Evolutionary conservation across 2,329 filamentous ascomycete genomes (phyloP), one percentile per base, ranked within the genome.

Genomic region (Sphaceloma murrayae): DNA sequence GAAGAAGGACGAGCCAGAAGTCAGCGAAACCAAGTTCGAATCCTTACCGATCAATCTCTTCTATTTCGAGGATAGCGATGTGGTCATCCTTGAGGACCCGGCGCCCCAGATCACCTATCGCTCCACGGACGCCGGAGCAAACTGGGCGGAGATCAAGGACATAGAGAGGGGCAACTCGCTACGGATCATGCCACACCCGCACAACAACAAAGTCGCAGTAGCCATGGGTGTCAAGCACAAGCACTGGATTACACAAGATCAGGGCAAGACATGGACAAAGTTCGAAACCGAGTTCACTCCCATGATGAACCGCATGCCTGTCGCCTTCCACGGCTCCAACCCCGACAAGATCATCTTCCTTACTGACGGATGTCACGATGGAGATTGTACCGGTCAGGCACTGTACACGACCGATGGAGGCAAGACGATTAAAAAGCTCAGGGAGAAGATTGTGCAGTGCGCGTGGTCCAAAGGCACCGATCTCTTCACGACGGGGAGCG

Each of bases 51-150:
- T 66, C 44, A 78, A 79, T 59, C 68, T 95, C 52, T 82, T 83
- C 65, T 98, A 94, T 66, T 96, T 98, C 59, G 81, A 91, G 57
- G 85, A 89, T 61, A 88, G 85, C 52, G 81, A 94, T 60, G 76
- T 82, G 42, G 70, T 94, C 48, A 65, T 96, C 34, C 79, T 86
- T 58, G 78, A 82, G 55, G 83, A 94, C 59, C 58, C 68, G 39
- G 62, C 70, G 10, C 72, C 73, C 30, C 71, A 73, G 48, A 77
- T 77, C 50, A 71, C 94, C 42, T 87, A 80, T 62, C 80, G 85
- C 48, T 94, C 89, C 33, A 70, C 72, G 34, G 78, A 96, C 66
- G 87, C 84, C 29, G 93, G 91, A 52, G 75, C 75, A 53, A 75
- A 68, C 34, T 98, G 91, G 89, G 65, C 75, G 33, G 67, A 58